Base-by-base conservation (phyloP, 768 basidiomycete species). In the Dioszegia aurantiaca region DNA sequence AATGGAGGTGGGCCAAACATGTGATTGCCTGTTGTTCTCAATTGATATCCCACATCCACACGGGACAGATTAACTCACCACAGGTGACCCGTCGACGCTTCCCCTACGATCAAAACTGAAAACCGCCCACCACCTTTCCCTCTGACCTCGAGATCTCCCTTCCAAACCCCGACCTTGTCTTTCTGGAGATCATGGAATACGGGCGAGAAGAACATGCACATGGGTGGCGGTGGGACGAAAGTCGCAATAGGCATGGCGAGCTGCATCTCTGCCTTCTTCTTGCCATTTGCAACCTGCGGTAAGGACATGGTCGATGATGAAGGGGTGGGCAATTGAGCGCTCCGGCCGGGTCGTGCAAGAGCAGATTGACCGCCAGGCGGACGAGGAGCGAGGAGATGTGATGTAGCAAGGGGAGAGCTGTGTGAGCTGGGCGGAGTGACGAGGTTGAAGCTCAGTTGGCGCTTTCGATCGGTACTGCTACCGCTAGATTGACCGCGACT, bases 121-220 rank as follows among this genome's bases (percentile, higher is more conserved):
- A 72, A 72, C 36, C 59, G 64, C 10, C 68, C 70, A 21, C 68
- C 66, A 23, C 66, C 67, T 49, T 59, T 63, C 1, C 70, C 70
- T 58, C 58, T 56, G n/a, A 72, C 56, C 37, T 63, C 62, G 33
- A 72, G 39, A 59, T 72, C 68, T 27, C 70, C 70, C 31, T 65
- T 63, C 70, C 70, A 72, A 12, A 72, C 61, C 11, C 70, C 70
- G 9, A 69, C 62, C 47, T 72, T 72, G 31, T 65, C 70, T 31
- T 67, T 61, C 36, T 67, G 60, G 27, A 72, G 56, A 58, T 69
- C 68, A 46, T 67, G 56, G 47, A 72, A 72, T 4, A 45, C 53
- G 17, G 70, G 66, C 27, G 61, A 63, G 60, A 72, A 72, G 60
- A 69, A 72, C 70, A 72, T 72, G 57, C 70, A 72, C 70, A 72